These are phyloP conservation scores for Berberis thunbergii DNA, from an alignment of 164 flowering plant species.

Conservation along the genomic window DNA sequence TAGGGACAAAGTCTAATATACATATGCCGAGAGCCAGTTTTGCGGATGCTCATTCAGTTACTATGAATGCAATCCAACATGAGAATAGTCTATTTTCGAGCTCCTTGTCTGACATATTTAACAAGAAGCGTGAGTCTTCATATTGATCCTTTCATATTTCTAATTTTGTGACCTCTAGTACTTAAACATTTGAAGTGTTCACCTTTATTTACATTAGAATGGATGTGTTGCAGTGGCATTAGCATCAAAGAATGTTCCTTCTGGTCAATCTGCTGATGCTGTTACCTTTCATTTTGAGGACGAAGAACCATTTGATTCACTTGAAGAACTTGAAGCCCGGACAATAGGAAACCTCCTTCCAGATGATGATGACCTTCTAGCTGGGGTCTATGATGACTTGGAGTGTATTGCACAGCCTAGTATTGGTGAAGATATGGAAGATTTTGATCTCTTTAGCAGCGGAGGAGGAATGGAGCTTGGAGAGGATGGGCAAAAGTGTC, in stretches of 20 bases:
- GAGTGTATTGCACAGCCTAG: slow-evolving; percentile 24
- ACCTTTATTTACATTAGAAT: background rate
- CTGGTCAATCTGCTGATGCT: slow-evolving; percentile 29
- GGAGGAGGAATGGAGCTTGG: slow-evolving; percentile 63
- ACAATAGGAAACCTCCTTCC: slow-evolving; percentile 75
- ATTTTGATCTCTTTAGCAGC: slow-evolving; percentile 49
- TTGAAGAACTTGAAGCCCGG: slow-evolving; percentile 71
- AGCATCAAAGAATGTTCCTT: slow-evolving; percentile 23
- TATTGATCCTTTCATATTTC: background rate
- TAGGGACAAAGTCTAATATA: slow-evolving; percentile 24
- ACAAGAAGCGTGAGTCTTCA: slow-evolving; percentile 48
- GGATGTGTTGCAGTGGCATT: slow-evolving; percentile 38
- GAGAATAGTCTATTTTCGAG: slow-evolving; percentile 81
- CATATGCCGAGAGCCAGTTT: slow-evolving; percentile 20
- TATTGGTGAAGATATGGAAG: slow-evolving; percentile 44
- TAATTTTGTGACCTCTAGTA: background rate
- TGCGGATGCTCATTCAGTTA: slow-evolving; percentile 18
- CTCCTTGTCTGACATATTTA: slow-evolving; percentile 64
- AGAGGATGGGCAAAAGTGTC: slow-evolving; percentile 30
- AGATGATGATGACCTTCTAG: slow-evolving; percentile 62
- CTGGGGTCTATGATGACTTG: slow-evolving; percentile 46
- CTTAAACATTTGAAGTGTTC: background rate
- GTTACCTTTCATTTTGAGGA: slow-evolving; percentile 35
- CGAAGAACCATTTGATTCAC: slow-evolving; percentile 54
- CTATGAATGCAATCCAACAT: slow-evolving; percentile 26